Evolutionary conservation across 1,284 basidiomycete genomes (phyloP), one percentile per base, ranked within the genome.

Genomic region (Tilletia indica): DNA sequence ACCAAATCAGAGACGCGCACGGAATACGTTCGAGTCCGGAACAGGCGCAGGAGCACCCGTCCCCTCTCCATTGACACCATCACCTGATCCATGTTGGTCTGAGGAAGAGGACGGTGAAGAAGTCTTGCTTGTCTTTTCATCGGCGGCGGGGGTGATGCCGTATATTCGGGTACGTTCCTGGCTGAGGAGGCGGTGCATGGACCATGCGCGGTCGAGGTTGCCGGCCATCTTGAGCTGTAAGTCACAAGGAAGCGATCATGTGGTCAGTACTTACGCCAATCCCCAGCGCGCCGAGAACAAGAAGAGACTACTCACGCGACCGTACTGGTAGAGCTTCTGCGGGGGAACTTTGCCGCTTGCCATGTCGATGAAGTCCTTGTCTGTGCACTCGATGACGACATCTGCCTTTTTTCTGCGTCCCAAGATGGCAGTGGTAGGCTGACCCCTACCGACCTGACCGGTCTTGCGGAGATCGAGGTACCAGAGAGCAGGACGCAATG

Each of bases 151-250:
- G 4, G 72, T 48, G 2, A 71, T 69, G 42, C 75, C 76, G 70
- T 76, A 82, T 61, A 83, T 74, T 71, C 80, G 78, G 47, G 76
- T 76, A 11, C 81, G 78, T 73, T 83, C 80, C 70, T 81, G 77
- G n/a, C 72, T 73, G 45, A 83, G 69, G 19, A 83, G 69, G 2
- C 73, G 72, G 25, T 78, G 63, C 49, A 82, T 72, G 47, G 73
- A 66, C 45, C 81, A 71, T 0, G 81, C 79, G 6, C 74, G 70
- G 67, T 82, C 80, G n/a, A 82, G 71, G 69, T 81, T 74, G 34
- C 81, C 81, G 14, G 72, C 71, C 70, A 83, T 76, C 72, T 80
- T 78, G 73, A 82, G 78, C 74, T 77, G 70, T 64, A 16, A 61
- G 6, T 38, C 34, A 16, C 8, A 25, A n/a, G 25, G 25, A 31